These are phyloP conservation scores for Sphaerulina populicola DNA, from an alignment of 2,329 filamentous ascomycete species.

Conservation along the genomic window DNA sequence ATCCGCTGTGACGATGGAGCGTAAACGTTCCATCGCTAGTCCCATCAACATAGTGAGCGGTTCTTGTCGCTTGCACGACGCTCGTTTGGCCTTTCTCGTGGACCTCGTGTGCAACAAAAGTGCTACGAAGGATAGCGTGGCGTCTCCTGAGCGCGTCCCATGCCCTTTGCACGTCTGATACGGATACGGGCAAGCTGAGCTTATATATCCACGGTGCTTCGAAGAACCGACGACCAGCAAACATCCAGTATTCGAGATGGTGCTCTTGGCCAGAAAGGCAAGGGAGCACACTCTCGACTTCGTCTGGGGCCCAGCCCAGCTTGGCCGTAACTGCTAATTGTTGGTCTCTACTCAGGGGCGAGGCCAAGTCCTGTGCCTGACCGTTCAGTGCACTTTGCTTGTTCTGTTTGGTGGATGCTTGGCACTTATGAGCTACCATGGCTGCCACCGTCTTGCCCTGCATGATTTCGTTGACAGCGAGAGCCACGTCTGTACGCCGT, in stretches of 20 bases:
- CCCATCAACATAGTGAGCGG: not conserved
- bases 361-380: not conserved
- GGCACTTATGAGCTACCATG: not conserved
- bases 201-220: not conserved
- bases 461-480: not conserved
- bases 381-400: not conserved
- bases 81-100: not conserved
- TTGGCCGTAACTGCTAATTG: not conserved
- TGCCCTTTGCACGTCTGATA: not conserved
- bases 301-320: not conserved
- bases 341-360: not conserved
- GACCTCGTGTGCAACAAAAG: not conserved
- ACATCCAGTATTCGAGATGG: not conserved
- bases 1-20: not conserved
- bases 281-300: not conserved
- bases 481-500: not conserved
- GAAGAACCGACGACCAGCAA: not conserved
- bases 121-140: not conserved
- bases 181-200: not conserved
- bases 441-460: not conserved
- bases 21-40: not conserved
- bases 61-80: not conserved
- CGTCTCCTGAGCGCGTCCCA: not conserved
- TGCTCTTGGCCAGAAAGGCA: not conserved
- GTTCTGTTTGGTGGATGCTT: not conserved